Evolutionary conservation across 495 filamentous ascomycete species (phyloP).

Genomic region (Hyaloscypha variabilis): DNA sequence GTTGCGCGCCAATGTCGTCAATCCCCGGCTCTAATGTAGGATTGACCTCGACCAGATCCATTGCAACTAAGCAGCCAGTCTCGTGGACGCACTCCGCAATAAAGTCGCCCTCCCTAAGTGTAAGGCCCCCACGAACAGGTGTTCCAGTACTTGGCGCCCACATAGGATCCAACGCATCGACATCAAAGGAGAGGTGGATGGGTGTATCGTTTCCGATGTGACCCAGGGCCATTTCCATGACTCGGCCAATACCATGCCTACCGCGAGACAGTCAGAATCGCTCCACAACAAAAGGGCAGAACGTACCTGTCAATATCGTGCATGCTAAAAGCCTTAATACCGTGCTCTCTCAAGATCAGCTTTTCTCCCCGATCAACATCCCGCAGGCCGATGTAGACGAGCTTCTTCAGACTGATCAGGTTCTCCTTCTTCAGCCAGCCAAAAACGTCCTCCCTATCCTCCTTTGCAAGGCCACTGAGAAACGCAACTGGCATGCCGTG

Average conservation of each 20-base stretch:
- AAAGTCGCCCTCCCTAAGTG: conserved; percentile 93
- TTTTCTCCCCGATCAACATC: conserved; percentile 95
- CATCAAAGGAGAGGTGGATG: conserved; percentile 96
- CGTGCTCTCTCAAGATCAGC: conserved; percentile 80
- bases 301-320: conserved; percentile 88
- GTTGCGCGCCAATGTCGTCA: conserved; percentile 67
- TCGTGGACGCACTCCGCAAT: conserved; percentile 96
- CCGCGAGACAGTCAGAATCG: conserved; percentile 39
- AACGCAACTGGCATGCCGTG: conserved; percentile 99
- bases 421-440: conserved; percentile 76
- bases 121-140: conserved; percentile 92
- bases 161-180: conserved; percentile 94
- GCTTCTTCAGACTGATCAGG: conserved; percentile 68
- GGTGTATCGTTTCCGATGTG: conserved; percentile 93
- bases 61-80: conserved; percentile 86
- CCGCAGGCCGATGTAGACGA: conserved; percentile 95
- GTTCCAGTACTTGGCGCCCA: conserved; percentile 97
- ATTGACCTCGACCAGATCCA: conserved; percentile 98
- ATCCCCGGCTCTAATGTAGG: conserved; percentile 69
- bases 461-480: conserved; percentile 78
- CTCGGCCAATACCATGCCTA: conserved; percentile 83
- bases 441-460: conserved; percentile 72
- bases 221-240: conserved; percentile 96
- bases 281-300: not conserved
- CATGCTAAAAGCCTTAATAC: conserved; percentile 97